Evolutionary conservation across 163 green algal genomes (phyloP), one percentile per base, ranked within the genome.

Genomic region (Smithsoniella earleae): DNA sequence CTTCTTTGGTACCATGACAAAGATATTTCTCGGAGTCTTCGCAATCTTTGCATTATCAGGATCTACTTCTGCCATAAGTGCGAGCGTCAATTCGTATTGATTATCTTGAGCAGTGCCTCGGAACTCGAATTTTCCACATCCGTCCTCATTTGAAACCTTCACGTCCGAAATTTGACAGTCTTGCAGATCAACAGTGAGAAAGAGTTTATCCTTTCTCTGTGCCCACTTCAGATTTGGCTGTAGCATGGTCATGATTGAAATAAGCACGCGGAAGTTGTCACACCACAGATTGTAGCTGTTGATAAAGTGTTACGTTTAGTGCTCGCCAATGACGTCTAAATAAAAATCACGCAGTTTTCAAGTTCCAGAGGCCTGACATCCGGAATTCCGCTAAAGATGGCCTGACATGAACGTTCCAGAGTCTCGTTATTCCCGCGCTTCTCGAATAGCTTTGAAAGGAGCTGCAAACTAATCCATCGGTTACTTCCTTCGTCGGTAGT

Each of bases 131-230:
- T 81, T 86, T 10, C 84, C 84, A 2, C 74, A 66, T 2, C 79
- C 76, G 18, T 79, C 83, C 46, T 85, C 81, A 73, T 86, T 89
- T 80, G 37, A 69, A 43, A 80, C 33, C 6, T 73, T 77, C 54
- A 82, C 46, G 44, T 76, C 72, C 65, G 75, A 74, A 64, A 78
- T 77, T 28, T 84, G 84, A 27, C 79, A 85, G 33, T 89, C 83
- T 73, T 92, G 87, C 27, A 94, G 78, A 58, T 95, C 89, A 36
- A 95, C 86, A 5, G 89, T 94, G 0, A 95, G 3, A 69, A 88
- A 92, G 10, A 95, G 72, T 31, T 82, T 79, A 54, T 89, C 80
- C 38, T 77, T 82, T 18, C 88, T 79, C 77, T 95, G 88, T 0
- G 88, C 88, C 88, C 88, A 94, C 13, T 69, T 69, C 3, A 69